phyloP scores from a whole-genome alignment of 805 yeast species.

The Metschnikowia kunwiensis region DNA sequence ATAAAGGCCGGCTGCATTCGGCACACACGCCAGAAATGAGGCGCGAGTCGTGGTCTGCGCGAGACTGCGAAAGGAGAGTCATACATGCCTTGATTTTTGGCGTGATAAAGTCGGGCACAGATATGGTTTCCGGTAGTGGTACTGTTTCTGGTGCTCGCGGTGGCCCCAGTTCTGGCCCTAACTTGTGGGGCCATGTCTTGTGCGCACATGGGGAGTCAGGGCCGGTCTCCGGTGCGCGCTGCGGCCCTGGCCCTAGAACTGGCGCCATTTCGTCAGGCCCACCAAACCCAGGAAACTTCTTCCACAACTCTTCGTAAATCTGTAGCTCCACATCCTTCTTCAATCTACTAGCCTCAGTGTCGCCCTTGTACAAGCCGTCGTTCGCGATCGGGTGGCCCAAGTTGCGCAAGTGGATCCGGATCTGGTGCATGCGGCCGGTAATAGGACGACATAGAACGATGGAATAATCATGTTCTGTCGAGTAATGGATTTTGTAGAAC shows the following conservation, averaged over 20 bases:
- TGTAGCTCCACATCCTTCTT: conserved; percentile 10
- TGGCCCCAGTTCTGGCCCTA: too few species aligned
- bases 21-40: conserved; percentile 8
- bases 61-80: not conserved
- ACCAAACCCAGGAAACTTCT: conserved; percentile 4
- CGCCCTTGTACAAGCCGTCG: conserved; percentile 14
- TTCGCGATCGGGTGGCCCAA: conserved; percentile 29
- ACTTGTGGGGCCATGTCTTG: not conserved
- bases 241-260: not conserved
- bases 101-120: not conserved
- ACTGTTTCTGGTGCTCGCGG: not conserved
- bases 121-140: not conserved
- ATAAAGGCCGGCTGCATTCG: conserved; percentile 17
- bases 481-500: conserved; percentile 32
- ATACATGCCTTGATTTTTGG: not conserved
- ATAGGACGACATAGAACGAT: conserved; percentile 48
- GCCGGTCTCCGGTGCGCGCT: not conserved
- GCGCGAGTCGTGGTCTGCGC: not conserved
- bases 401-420: conserved; percentile 51
- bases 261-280: not conserved
- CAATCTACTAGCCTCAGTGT: conserved; percentile 1
- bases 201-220: not conserved
- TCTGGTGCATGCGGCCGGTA: conserved; percentile 57
- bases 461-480: conserved; percentile 31
- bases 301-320: conserved; percentile 7